These are phyloP conservation scores for Hippophae rhamnoides DNA, from an alignment of 306 rosid genomes.

Conservation along the genomic window DNA sequence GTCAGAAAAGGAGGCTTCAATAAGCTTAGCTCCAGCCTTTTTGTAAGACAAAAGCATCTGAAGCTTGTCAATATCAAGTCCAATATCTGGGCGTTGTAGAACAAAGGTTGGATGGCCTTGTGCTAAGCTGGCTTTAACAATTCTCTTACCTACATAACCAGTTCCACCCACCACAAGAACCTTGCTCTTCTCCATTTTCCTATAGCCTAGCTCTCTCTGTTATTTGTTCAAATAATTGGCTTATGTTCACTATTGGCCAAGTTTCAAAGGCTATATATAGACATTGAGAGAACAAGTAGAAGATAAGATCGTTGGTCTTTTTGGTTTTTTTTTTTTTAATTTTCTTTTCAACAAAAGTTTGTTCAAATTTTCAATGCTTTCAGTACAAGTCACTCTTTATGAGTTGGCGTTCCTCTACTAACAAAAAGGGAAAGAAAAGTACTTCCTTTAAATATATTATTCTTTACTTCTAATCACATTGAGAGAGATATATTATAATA, in stretches of 20 bases:
- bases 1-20: conserved; percentile 60
- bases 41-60: conserved; percentile 57
- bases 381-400: neutral
- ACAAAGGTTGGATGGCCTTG: conserved; percentile 63
- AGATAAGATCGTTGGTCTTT: neutral
- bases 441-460: no score
- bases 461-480: no score
- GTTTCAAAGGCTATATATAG: neutral
- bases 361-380: neutral
- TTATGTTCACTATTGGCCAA: neutral
- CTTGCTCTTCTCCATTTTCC: conserved; percentile 48
- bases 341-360: no score
- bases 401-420: no score
- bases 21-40: conserved; percentile 55
- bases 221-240: neutral
- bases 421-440: no score
- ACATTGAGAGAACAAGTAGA: neutral
- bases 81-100: conserved; percentile 57
- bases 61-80: conserved; percentile 57
- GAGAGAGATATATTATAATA: no score
- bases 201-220: neutral
- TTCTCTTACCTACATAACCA: conserved; percentile 65
- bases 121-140: conserved; percentile 59
- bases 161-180: conserved; percentile 81
- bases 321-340: no score